Evolutionary conservation across 768 basidiomycete genomes (phyloP), one percentile per base, ranked within the genome.

Genomic region (Pisolithus microcarpus): DNA sequence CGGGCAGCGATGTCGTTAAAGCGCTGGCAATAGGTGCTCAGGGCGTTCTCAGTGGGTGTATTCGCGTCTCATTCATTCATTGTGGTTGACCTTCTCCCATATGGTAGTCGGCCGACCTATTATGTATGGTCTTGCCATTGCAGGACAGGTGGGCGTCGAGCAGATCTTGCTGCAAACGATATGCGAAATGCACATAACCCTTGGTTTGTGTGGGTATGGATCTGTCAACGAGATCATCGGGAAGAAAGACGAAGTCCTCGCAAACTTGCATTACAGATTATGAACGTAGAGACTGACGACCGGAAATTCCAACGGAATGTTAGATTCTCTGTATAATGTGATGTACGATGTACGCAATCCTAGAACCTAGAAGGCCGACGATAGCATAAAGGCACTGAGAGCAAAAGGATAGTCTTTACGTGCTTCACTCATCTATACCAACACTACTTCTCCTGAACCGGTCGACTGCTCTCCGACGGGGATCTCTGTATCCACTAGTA

Each of bases 11-110:
- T 55, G 79, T 92, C 43, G 74, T 91, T 66, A 88, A 89, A 65
- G 91, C 92, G 0, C 67, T 93, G 26, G 90, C 90, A 1, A 73
- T 94, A 0, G 91, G 92, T 38, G 91, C 92, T 7, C 84, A 93
- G 57, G 89, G 73, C 7, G 82, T 93, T 15, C 65, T 92, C 18
- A 72, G 82, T 89, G 56, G 58, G 86, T 75, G 15, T 43, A n/a
- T 31, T 11, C 23, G 21, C 5, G 13, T 42, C 40, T 23, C 9
- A 5, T 7, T 21, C 24, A 24, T 42, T 2, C 2, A 44, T 19
- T 34, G 23, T 26, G 9, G 26, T 3, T 39, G 5, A 15, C 2
- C 18, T 3, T 1, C 13, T 23, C 44, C 43, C 26, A 43, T 5
- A 26, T 21, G 15, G 38, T 54, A 88, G 84, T 90, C 30, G 87